These are phyloP conservation scores for Penicillium steckii DNA, from an alignment of 495 filamentous ascomycete genomes.

Conservation along the genomic window DNA sequence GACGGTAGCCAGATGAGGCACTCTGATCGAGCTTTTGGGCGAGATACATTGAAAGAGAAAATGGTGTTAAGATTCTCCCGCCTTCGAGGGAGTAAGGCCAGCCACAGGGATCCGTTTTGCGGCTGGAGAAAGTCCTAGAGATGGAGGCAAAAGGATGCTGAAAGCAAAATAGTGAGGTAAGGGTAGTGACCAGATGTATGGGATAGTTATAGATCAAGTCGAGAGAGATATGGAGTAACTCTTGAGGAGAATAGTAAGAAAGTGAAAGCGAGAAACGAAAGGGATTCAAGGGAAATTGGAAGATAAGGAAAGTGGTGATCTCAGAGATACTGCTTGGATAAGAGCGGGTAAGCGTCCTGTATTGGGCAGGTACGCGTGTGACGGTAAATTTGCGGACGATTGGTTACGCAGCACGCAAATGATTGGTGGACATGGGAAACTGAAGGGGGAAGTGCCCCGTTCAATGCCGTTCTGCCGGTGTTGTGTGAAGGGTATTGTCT, in stretches of 20 bases:
- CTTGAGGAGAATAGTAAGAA: neutral
- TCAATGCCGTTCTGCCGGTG: neutral
- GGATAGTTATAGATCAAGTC: too few species aligned
- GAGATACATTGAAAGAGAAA: constrained; percentile 44
- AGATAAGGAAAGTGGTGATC: constrained; percentile 28
- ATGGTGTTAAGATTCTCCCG: constrained; percentile 16
- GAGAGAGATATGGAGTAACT: constrained; percentile 6
- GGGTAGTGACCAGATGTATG: too few species aligned
- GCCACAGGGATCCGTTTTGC: constrained; percentile 9
- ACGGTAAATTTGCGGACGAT: constrained; percentile 16
- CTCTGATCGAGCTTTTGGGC: constrained; percentile 47
- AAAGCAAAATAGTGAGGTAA: too few species aligned
- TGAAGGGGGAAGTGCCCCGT: too few species aligned
- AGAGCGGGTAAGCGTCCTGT: too few species aligned
- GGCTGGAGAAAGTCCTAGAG: constrained; percentile 3
- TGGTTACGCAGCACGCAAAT: constrained; percentile 4
- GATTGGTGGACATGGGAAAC: constrained; percentile 11
- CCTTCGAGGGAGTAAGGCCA: constrained; percentile 9
- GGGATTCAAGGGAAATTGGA: constrained; percentile 3
- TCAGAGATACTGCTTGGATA: constrained; percentile 28
- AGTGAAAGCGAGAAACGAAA: neutral
- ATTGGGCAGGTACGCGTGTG: constrained; percentile 33
- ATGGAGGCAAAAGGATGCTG: too few species aligned
- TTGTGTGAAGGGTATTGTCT: neutral
- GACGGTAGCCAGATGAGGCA: constrained; percentile 42